These are phyloP conservation scores for Trichoderma brevicompactum DNA, from an alignment of 2,329 filamentous ascomycete genomes.

Conservation along the genomic window DNA sequence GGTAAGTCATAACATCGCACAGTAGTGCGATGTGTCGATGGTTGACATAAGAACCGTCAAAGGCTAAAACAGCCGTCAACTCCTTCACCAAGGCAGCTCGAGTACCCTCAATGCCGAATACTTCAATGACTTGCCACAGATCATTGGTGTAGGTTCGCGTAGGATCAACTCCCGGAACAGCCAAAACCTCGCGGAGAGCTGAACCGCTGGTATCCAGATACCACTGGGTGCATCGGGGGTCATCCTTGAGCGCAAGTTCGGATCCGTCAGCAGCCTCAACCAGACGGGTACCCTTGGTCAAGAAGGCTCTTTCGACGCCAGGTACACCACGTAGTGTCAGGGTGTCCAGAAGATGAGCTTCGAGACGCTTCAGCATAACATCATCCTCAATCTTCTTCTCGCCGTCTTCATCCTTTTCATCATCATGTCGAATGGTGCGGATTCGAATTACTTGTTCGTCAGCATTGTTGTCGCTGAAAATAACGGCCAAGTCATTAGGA, in stretches of 20 bases:
- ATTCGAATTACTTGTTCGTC: constrained; percentile 94
- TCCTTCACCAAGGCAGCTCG: constrained; percentile 86
- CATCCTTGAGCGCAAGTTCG: constrained; percentile 73
- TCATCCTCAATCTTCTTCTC: constrained; percentile 75
- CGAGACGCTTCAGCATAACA: constrained; percentile 87
- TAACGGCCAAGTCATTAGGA: constrained; percentile 80
- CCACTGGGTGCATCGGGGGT: constrained; percentile 84
- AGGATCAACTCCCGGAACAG: constrained; percentile 85
- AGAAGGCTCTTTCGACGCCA: constrained; percentile 88
- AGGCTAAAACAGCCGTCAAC: constrained; percentile 89
- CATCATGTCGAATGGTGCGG: constrained; percentile 72
- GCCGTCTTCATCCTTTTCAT: constrained; percentile 72
- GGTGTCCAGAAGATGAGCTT: constrained; percentile 88
- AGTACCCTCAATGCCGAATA: constrained; percentile 95
- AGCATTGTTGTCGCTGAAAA: constrained; percentile 98
- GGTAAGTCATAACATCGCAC: constrained; percentile 96
- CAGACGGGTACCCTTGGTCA: constrained; percentile 78
- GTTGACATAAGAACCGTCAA: constrained; percentile 99
- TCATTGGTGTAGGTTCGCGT: constrained; percentile 91
- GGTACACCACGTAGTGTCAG: constrained; percentile 88
- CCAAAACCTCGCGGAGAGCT: constrained; percentile 79
- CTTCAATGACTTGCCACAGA: constrained; percentile 90
- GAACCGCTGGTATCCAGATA: constrained; percentile 95
- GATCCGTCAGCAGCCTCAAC: constrained; percentile 71
- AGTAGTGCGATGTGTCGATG: constrained; percentile 94